These are phyloP conservation scores for Rhodotorula kratochvilovae DNA, from an alignment of 768 basidiomycete genomes.

Conservation along the genomic window DNA sequence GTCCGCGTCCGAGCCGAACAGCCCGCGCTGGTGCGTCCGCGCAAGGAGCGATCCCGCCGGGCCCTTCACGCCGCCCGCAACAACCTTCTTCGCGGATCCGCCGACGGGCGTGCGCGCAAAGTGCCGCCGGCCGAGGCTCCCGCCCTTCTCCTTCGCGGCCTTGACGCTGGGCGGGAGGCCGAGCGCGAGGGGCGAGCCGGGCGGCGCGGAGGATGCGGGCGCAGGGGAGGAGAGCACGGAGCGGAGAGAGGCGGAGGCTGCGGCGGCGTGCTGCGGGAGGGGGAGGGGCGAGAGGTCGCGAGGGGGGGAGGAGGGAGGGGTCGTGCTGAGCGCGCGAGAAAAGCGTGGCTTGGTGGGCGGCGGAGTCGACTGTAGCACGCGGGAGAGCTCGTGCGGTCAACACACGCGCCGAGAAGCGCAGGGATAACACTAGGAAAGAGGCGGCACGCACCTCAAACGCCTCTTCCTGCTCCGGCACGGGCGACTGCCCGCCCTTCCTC, in stretches of 20 bases:
- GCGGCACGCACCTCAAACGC: neutral
- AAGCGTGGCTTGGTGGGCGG: neutral
- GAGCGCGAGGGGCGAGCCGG: slow-evolving; percentile 1
- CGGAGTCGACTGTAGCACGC: neutral
- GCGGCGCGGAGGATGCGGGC: neutral
- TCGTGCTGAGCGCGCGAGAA: neutral
- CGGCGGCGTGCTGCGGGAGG: slow-evolving; percentile 30
- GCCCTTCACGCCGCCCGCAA: neutral
- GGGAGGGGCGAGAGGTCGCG: slow-evolving; percentile 6
- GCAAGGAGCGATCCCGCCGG: neutral
- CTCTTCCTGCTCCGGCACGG: neutral
- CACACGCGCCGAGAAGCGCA: no score
- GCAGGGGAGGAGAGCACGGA: slow-evolving; percentile 17
- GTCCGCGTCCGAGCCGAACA: slow-evolving; percentile 9
- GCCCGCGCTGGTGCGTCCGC: neutral
- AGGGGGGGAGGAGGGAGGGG: neutral
- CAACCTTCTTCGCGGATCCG: slow-evolving; percentile 40
- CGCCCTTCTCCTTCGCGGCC: neutral
- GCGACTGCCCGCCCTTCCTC: neutral
- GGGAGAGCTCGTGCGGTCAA: neutral
- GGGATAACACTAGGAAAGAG: no score
- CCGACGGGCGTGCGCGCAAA: slow-evolving; percentile 11
- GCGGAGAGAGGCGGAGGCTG: slow-evolving; percentile 31
- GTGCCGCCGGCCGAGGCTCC: neutral
- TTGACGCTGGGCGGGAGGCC: neutral